These are phyloP conservation scores for Colletotrichum euphorbiae DNA, from an alignment of 2,329 filamentous ascomycete genomes.

Conservation along the genomic window DNA sequence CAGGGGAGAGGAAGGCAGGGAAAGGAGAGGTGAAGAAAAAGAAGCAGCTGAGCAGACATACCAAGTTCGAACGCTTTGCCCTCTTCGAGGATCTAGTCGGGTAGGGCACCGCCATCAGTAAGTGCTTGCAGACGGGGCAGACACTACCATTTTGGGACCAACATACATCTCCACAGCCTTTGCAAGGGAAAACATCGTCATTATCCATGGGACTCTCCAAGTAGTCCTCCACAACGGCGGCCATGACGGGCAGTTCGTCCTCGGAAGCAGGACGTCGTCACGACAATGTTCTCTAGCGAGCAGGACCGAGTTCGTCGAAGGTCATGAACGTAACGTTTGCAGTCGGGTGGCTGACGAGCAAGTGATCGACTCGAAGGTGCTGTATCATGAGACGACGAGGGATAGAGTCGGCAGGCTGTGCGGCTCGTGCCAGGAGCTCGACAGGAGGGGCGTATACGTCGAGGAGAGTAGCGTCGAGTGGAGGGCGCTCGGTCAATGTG, in stretches of 20 bases:
- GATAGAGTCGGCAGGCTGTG: conserved; percentile 31
- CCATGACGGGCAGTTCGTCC: conserved; percentile 50
- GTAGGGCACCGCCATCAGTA: conserved; percentile 38
- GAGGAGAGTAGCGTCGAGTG: conserved; percentile 25
- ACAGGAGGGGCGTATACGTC: conserved; percentile 30
- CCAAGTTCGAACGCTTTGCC: conserved; percentile 98
- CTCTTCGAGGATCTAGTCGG: conserved; percentile 88
- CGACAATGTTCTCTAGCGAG: conserved; percentile 33
- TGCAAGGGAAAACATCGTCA: conserved; percentile 90
- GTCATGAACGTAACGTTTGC: conserved; percentile 34
- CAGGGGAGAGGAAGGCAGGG: not conserved
- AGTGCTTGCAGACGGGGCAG: conserved; percentile 31
- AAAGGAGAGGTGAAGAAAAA: conserved; percentile 1
- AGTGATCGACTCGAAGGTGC: conserved; percentile 21
- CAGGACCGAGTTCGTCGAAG: conserved; percentile 15
- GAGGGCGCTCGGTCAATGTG: conserved; percentile 34
- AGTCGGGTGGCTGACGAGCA: conserved; percentile 17
- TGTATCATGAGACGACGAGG: conserved; percentile 34
- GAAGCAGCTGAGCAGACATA: conserved; percentile 57
- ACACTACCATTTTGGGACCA: conserved; percentile 14
- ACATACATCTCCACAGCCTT: conserved; percentile 89
- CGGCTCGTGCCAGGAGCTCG: conserved; percentile 36
- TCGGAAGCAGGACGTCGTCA: conserved; percentile 31
- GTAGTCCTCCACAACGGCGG: conserved; percentile 69
- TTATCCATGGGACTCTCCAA: conserved; percentile 76